These are phyloP conservation scores for Lanmaoa pseudosensibilis DNA, from an alignment of 768 basidiomycete species.

Conservation along the genomic window DNA sequence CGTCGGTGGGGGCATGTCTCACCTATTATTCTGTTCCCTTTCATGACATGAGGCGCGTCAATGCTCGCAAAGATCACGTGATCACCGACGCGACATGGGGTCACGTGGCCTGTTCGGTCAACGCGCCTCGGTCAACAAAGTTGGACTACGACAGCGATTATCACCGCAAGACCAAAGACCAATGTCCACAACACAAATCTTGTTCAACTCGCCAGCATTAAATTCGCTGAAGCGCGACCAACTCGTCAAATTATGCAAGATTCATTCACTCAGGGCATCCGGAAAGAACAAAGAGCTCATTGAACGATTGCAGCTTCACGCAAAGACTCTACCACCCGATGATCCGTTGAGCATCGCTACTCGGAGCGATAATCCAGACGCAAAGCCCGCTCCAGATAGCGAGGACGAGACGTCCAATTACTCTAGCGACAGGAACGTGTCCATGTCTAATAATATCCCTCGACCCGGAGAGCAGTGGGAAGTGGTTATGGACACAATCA, in stretches of 20 bases:
- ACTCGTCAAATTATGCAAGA: slow-evolving; percentile 82
- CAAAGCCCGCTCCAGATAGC: slow-evolving; percentile 31
- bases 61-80: slow-evolving; percentile 17
- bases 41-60: slow-evolving; percentile 4
- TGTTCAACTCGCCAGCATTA: slow-evolving; percentile 82
- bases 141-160: slow-evolving; percentile 1
- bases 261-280: slow-evolving; percentile 73
- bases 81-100: background rate
- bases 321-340: slow-evolving; percentile 58
- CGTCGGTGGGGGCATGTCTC: slow-evolving; percentile 12
- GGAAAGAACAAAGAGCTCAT: slow-evolving; percentile 81
- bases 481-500: slow-evolving; percentile 80
- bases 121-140: slow-evolving; percentile 21
- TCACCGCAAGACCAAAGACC: background rate
- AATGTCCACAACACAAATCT: slow-evolving; percentile 76
- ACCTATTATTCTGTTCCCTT: slow-evolving; percentile 11
- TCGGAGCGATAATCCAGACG: slow-evolving; percentile 45
- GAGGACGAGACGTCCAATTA: slow-evolving; percentile 33
- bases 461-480: slow-evolving; percentile 84
- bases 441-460: slow-evolving; percentile 31
- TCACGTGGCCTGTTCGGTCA: slow-evolving; percentile 18
- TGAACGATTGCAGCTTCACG: slow-evolving; percentile 65
- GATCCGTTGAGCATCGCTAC: slow-evolving; percentile 55
- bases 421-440: slow-evolving; percentile 13
- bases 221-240: slow-evolving; percentile 84